These are phyloP conservation scores for Paraconiothyrium brasiliense DNA, from an alignment of 2,329 filamentous ascomycete genomes.

Conservation along the genomic window DNA sequence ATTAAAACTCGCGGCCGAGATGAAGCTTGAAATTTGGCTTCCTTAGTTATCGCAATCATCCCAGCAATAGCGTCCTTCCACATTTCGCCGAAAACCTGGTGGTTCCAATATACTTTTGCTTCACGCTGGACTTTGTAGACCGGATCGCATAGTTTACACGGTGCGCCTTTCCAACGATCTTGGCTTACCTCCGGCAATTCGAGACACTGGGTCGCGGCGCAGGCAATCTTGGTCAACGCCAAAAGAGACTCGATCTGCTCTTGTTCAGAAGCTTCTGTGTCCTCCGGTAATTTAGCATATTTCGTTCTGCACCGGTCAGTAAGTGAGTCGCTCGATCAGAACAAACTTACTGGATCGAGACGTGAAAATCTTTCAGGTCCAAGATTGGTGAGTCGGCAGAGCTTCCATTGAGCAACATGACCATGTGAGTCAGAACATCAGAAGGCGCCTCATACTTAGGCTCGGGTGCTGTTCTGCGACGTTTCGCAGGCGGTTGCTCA, in stretches of 20 bases:
- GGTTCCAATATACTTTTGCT: constrained; percentile 37
- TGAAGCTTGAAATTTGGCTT: constrained; percentile 41
- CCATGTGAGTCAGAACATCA: constrained; percentile 31
- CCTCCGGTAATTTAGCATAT: constrained; percentile 31
- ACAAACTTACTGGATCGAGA: constrained; percentile 37
- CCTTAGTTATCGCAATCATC: constrained; percentile 41
- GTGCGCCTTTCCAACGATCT: constrained; percentile 24
- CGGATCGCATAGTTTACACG: constrained; percentile 40
- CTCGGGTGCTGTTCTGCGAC: constrained; percentile 34
- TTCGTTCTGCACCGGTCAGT: constrained; percentile 34
- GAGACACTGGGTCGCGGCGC: constrained; percentile 41
- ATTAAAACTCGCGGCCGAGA: constrained; percentile 42
- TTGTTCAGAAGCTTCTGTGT: constrained; percentile 26
- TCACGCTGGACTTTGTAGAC: constrained; percentile 10
- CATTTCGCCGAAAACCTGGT: constrained; percentile 27
- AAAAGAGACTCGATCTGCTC: constrained; percentile 36
- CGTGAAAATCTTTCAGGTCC: constrained; percentile 34
- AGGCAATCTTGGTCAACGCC: constrained; percentile 45
- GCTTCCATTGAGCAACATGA: constrained; percentile 35
- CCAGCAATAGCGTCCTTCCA: constrained; percentile 46
- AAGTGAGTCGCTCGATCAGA: background rate
- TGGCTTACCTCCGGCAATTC: constrained; percentile 11
- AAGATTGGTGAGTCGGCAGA: constrained; percentile 31
- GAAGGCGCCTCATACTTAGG: constrained; percentile 23
- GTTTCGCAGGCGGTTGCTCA: constrained; percentile 40